Conservation (phyloP, 1,284 basidiomycete genomes). For the Ceraceosorus guamensis region DNA sequence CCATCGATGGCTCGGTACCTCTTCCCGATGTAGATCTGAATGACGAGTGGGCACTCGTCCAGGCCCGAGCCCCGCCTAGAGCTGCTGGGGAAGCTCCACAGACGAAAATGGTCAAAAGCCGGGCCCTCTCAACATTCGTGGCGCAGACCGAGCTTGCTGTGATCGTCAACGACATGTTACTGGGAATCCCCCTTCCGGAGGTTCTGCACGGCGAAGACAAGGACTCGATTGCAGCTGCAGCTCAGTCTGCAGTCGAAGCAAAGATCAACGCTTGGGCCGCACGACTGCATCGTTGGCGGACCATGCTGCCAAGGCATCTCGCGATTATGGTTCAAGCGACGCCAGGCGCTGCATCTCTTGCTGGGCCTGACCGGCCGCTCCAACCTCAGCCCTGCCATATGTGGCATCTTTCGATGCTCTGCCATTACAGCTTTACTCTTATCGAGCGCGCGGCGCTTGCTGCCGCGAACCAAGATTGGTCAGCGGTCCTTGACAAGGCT, state of each 20-base stretch:
- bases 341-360: not conserved
- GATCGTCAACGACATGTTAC: not conserved
- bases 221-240: not conserved
- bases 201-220: not conserved
- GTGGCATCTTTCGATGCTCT: not conserved
- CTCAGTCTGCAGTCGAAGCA: not conserved
- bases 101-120: not conserved
- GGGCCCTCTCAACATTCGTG: not conserved
- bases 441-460: not conserved
- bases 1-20: not conserved
- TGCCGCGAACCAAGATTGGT: too few species aligned
- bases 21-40: not conserved
- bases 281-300: not conserved
- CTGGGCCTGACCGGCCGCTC: not conserved
- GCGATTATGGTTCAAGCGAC: not conserved
- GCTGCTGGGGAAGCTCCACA: not conserved
- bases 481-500: not conserved
- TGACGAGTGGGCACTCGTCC: not conserved
- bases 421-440: not conserved
- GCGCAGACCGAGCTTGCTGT: not conserved
- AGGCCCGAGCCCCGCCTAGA: not conserved
- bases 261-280: not conserved
- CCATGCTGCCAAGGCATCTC: not conserved
- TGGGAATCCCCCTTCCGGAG: not conserved
- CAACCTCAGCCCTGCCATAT: constrained; percentile 1